Base-by-base conservation (phyloP, 2,329 filamentous ascomycete genomes). In the Xylaria digitata region DNA sequence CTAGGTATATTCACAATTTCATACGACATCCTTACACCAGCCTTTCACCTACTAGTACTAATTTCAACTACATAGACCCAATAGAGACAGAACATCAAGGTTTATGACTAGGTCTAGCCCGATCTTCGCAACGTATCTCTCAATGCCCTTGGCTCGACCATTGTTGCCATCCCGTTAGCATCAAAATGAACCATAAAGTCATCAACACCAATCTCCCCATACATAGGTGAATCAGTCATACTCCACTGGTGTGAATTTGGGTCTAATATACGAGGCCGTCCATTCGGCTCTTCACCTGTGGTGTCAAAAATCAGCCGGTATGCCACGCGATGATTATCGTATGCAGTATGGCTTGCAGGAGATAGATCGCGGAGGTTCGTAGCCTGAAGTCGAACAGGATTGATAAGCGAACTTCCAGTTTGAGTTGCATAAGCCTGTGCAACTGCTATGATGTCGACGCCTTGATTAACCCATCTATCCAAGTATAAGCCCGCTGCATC, bases 131-230 rank as follows among this genome's bases (percentile, higher is more conserved):
- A 49, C n/a, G 7, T 52, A 48, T 68, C 63, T 58, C 56, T 42
- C 42, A 49, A n/a, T 46, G 61, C 54, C 32, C 50, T 60, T 42
- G 42, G 63, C 53, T 61, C 56, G 21, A 67, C 49, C 64, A 63
- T 60, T 4, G 30, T 21, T 9, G 55, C 58, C 6, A 49, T 68
- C 26, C 42, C 57, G 50, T 68, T 52, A 15, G 45, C 30, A 45
- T 61, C 63, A 34, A 64, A 13, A 40, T 53, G 55, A 50, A 68
- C 45, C 26, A 66, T 59, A 45, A 68, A 68, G 37, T 63, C 66
- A 32, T 66, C 63, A n/a, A 63, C 50, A 8, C 32, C 52, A 50
- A 60, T 58, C 32, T 63, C 52, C 30, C 58, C 62, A 46, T 63
- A 70, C 23, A 61, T 40, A 17, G 48, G 42, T 32, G 50, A 40